Percentiles rank a stretch among this genome's conserved stretches.
Evolutionary conservation across 2,329 filamentous ascomycete genomes (phyloP).

Genomic region (Diaporthe citrichinensis): DNA sequence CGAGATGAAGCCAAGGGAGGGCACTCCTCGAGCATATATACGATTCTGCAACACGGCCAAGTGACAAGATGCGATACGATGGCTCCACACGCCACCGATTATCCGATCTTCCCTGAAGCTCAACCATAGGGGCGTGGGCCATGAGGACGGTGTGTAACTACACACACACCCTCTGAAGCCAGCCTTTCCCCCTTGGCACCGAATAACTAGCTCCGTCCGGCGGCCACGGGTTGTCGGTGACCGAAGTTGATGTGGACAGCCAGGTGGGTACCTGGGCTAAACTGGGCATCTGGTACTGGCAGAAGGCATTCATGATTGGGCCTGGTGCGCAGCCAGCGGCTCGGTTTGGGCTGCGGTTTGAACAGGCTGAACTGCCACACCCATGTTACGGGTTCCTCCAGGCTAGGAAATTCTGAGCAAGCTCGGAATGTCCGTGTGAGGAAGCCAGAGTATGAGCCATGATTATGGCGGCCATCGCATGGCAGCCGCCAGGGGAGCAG

Average conservation of each 20-base stretch:
- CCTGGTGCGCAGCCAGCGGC: constrained; percentile 12
- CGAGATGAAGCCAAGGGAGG: constrained; percentile 9
- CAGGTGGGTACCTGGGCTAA: constrained; percentile 52
- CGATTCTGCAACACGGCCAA: constrained; percentile 13
- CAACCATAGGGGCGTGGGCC: constrained; percentile 34
- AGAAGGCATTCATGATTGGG: constrained; percentile 30
- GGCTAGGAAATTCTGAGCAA: constrained; percentile 26
- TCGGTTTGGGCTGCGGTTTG: constrained; percentile 15
- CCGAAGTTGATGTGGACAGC: constrained; percentile 58
- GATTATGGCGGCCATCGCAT: not conserved
- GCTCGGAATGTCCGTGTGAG: constrained; percentile 16
- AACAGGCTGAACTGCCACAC: constrained; percentile 29
- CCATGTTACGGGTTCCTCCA: constrained; percentile 37
- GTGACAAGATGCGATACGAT: constrained; percentile 31
- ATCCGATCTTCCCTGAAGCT: constrained; percentile 34
- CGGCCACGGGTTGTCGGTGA: constrained; percentile 57
- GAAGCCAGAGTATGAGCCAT: constrained; percentile 15
- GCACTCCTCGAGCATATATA: constrained; percentile 38
- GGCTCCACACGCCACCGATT: constrained; percentile 29
- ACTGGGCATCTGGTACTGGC: constrained; percentile 46
- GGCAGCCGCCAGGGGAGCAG: constrained; percentile 1
- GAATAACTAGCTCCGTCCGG: constrained; percentile 51
- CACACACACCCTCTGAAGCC: constrained; percentile 46
- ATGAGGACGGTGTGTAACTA: constrained; percentile 40
- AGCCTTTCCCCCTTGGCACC: constrained; percentile 49